phyloP scores from a whole-genome alignment of 352 stramenopile species.

The Globisporangium apiculatum region DNA sequence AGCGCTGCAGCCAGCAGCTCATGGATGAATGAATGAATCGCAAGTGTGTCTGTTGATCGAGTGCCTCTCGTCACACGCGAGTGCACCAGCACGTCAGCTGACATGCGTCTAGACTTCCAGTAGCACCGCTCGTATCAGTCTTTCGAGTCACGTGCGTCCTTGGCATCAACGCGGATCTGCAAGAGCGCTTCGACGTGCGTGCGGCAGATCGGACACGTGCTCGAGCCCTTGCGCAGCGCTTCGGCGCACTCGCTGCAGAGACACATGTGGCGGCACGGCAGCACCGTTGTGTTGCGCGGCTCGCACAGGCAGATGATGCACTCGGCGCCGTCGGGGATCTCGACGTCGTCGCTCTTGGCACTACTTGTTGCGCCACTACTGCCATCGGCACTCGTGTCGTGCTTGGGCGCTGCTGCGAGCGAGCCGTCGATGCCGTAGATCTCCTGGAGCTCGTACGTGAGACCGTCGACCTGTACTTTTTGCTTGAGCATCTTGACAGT shows the following conservation, averaged over 20 bases:
- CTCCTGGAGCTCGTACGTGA: slow-evolving; percentile 85
- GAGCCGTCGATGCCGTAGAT: slow-evolving; percentile 84
- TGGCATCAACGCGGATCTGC: slow-evolving; percentile 66
- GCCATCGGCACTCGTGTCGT: slow-evolving; percentile 12
- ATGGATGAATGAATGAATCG: too few relatives aligned
- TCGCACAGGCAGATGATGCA: slow-evolving; percentile 87
- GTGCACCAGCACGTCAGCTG: background rate
- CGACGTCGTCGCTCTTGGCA: slow-evolving; percentile 33
- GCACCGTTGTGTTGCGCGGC: slow-evolving; percentile 71
- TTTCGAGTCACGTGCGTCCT: slow-evolving; percentile 21
- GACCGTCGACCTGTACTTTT: slow-evolving; percentile 60
- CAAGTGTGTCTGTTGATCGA: too few relatives aligned
- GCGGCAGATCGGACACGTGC: slow-evolving; percentile 78
- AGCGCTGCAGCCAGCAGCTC: too few relatives aligned
- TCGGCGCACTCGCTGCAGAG: slow-evolving; percentile 78
- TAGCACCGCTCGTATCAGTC: slow-evolving; percentile 10
- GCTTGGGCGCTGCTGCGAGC: slow-evolving; percentile 38
- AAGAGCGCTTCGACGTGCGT: slow-evolving; percentile 67
- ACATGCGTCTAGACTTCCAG: too few relatives aligned
- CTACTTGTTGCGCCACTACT: slow-evolving; percentile 1
- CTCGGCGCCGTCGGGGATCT: slow-evolving; percentile 71
- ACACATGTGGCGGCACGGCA: slow-evolving; percentile 86
- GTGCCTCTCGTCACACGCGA: background rate
- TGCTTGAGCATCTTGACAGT: slow-evolving; percentile 80
- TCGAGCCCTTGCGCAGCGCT: slow-evolving; percentile 55